These are phyloP conservation scores for Silene latifolia DNA, from an alignment of 148 eudicot genomes.

Conservation along the genomic window DNA sequence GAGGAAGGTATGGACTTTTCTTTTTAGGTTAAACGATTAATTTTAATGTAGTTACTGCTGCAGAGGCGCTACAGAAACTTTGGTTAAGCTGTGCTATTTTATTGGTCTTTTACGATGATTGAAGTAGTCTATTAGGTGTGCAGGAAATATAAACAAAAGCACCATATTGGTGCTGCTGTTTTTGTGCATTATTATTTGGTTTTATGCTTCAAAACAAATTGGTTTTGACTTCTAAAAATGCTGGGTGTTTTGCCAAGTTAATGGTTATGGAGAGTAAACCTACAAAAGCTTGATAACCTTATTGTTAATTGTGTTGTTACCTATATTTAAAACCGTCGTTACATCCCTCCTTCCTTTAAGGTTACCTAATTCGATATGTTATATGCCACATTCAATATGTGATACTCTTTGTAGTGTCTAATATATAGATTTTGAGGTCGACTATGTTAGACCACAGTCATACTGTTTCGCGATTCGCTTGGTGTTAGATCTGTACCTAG, in stretches of 20 bases:
- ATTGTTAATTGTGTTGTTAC: no score
- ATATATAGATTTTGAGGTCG: not conserved
- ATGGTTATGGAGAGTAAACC: not conserved
- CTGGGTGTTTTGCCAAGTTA: not conserved
- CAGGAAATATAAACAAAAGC: no score
- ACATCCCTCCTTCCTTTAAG: not conserved
- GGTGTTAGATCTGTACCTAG: no score
- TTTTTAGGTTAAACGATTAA: not conserved
- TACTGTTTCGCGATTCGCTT: no score
- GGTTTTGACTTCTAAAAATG: not conserved
- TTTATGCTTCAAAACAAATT: no score
- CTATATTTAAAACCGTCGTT: not conserved
- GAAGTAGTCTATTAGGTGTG: not conserved
- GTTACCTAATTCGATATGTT: not conserved
- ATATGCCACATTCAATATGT: not conserved
- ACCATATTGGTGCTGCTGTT: no score
- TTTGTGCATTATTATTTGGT: no score
- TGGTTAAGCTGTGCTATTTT: not conserved
- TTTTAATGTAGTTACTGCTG: not conserved
- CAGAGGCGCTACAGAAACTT: not conserved
- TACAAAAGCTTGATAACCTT: not conserved
- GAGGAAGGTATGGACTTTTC: constrained; percentile 23
- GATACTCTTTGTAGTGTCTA: not conserved
- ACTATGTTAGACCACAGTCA: not conserved
- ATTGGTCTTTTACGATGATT: not conserved